A percentile compares a stretch with the other conserved stretches of the same genome.
Evolutionary conservation across 192 early-diverging fungal species (phyloP).

Genomic region (Phlyctochytrium bullatum): DNA sequence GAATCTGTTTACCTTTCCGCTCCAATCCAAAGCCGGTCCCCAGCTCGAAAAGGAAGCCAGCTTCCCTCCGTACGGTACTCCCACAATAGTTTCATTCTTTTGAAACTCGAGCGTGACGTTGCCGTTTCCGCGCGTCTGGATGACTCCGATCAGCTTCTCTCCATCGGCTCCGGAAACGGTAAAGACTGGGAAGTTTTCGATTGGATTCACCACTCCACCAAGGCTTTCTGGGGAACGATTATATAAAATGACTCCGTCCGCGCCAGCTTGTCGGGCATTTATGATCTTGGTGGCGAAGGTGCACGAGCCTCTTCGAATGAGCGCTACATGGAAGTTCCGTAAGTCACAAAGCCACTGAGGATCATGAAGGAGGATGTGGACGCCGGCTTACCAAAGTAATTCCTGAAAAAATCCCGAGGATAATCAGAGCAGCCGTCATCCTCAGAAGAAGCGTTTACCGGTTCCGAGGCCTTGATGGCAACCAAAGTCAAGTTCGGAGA

Average conservation of each 20-base stretch:
- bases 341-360: no score
- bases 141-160: neutral
- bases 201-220: neutral
- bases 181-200: constrained; percentile 1
- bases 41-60: constrained; percentile 6
- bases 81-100: neutral
- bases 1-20: constrained; percentile 1
- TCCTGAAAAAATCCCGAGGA: neutral
- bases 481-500: neutral
- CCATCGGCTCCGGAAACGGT: constrained; percentile 10
- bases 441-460: neutral
- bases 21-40: constrained; percentile 1
- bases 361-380: no score
- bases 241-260: constrained; percentile 32
- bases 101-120: constrained; percentile 5
- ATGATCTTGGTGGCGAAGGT: constrained; percentile 61
- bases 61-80: neutral
- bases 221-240: constrained; percentile 11
- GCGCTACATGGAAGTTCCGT: constrained; percentile 26
- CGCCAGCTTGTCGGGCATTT: constrained; percentile 19
- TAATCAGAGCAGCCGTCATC: constrained; percentile 8
- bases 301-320: constrained; percentile 71
- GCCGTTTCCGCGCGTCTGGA: constrained; percentile 1
- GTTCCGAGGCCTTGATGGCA: neutral
- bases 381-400: constrained; percentile 3